Evolutionary conservation across 2,329 filamentous ascomycete species (phyloP), one percentile per base, ranked within the genome.

Genomic region (Fusarium sp.): DNA sequence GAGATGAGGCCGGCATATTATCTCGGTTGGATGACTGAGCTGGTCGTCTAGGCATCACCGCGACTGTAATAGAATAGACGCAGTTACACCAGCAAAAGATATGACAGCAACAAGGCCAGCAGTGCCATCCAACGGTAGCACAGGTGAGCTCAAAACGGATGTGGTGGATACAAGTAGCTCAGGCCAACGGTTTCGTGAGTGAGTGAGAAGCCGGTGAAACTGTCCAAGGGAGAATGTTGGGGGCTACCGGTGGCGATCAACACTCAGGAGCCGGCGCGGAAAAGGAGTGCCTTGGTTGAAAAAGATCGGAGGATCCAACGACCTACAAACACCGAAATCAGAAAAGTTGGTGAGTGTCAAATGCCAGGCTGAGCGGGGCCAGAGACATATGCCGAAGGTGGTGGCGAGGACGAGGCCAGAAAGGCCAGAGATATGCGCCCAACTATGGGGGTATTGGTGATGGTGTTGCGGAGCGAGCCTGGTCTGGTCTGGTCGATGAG

Each of bases 21-120:
- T 71, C 65, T 48, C 66, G 59, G 50, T 64, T 68, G 58, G 60
- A 67, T 14, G 70, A 35, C 27, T 68, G 61, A 48, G 59, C 39
- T 35, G 56, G 67, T 50, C 64, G 71, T 59, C 56, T 71, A 43
- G 69, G 31, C 74, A 79, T 79, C 43, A 68, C 64, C 37, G 43
- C 57, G 20, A 64, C 67, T 33, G 63, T 57, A 57, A 62, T 67
- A 11, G 66, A 61, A 27, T 65, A 29, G 33, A 39, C 50, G 33
- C 65, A 27, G 29, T 61, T 57, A 60, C 61, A n/a, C 35, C 24
- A 50, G 29, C n/a, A 20, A 39, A 43, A 39, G 35, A 57, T 33
- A 33, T 18, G 13, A 24, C 43, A 60, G 48, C 43, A 50, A 43
- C 27, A 67, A 57, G 54, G 50, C 39, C 13, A 48, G 29, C 41